phyloP scores from a whole-genome alignment of 306 rosid species.

The Abrus pulchellus region DNA sequence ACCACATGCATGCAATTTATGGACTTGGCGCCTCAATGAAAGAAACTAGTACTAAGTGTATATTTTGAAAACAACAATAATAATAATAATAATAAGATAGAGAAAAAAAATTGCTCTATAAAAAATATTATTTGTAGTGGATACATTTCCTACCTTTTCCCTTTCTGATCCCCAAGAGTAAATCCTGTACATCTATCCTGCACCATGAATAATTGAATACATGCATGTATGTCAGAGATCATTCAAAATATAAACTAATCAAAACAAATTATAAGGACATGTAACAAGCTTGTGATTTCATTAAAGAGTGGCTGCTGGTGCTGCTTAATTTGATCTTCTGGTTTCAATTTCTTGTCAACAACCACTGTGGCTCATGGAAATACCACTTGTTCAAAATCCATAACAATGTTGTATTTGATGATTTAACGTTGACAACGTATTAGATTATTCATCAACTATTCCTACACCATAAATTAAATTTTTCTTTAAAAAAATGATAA shows the following conservation, averaged over 20 bases:
- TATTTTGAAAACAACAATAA: background rate
- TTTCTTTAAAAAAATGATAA: background rate
- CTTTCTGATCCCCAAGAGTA: constrained; percentile 43
- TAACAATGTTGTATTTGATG: background rate
- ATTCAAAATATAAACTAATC: constrained; percentile 39
- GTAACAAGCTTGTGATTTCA: constrained; percentile 55
- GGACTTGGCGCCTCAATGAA: constrained; percentile 1
- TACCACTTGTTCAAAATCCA: background rate
- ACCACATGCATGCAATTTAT: constrained; percentile 3
- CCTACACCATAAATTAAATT: background rate
- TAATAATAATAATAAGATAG: background rate
- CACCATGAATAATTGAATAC: constrained; percentile 41
- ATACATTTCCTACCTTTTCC: constrained; percentile 13
- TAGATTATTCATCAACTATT: background rate
- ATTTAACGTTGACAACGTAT: background rate
- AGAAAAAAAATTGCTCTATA: background rate
- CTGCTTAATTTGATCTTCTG: constrained; percentile 39
- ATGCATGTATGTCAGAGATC: constrained; percentile 52
- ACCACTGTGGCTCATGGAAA: constrained; percentile 23
- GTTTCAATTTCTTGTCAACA: constrained; percentile 41
- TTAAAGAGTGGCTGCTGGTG: constrained; percentile 48
- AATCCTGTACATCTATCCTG: background rate
- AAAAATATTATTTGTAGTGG: background rate
- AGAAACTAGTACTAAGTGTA: background rate
- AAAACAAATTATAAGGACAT: constrained; percentile 47